Conservation (phyloP, 2,329 filamentous ascomycete genomes). For the Penicillium sp. region DNA sequence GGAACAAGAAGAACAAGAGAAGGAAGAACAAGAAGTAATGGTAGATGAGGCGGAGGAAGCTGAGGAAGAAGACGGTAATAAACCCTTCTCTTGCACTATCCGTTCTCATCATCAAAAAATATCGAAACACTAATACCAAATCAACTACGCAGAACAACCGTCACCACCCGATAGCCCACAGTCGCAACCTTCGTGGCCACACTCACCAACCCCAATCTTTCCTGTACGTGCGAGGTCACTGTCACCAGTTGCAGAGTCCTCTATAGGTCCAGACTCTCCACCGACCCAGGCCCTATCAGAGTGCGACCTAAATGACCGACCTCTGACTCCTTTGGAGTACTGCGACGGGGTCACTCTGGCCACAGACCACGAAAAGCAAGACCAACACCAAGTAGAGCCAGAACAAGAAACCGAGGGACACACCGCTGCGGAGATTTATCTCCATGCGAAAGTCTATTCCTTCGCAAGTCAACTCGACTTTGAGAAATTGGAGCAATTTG, state of each 20-base stretch:
- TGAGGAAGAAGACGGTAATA: neutral
- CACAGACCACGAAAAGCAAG: neutral
- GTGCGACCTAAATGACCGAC: neutral
- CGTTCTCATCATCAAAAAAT: neutral
- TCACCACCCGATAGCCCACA: neutral
- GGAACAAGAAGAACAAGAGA: too few relatives aligned
- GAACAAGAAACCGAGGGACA: neutral
- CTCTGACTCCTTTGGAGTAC: neutral
- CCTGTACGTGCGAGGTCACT: neutral
- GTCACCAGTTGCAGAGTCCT: neutral
- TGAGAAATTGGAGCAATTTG: neutral
- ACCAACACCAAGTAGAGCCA: neutral
- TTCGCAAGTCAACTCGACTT: conserved; percentile 2
- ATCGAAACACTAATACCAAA: neutral
- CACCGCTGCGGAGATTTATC: neutral
- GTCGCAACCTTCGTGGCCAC: neutral
- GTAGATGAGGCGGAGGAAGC: neutral
- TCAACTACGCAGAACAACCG: neutral
- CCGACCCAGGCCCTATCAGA: neutral
- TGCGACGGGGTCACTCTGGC: neutral
- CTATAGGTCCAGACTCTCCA: neutral
- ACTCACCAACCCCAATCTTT: neutral
- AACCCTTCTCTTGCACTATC: too few relatives aligned
- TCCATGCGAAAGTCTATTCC: conserved; percentile 7
- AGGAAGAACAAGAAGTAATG: neutral